These are phyloP conservation scores for Rhodosporidiobolus sp. DNA, from an alignment of 768 basidiomycete genomes.

Conservation along the genomic window DNA sequence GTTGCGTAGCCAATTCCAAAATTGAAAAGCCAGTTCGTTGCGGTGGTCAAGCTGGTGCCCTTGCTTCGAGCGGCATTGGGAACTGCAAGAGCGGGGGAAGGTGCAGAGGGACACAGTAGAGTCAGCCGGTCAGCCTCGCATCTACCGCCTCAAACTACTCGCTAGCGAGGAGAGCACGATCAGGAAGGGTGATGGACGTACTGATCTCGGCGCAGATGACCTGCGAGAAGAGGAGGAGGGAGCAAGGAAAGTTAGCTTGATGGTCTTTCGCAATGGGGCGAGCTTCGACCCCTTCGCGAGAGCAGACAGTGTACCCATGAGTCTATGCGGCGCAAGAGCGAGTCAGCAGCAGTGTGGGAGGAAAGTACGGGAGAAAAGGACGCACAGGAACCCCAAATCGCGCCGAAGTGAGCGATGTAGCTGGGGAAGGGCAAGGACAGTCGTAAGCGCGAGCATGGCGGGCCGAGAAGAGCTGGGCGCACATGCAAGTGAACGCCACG, in stretches of 20 bases:
- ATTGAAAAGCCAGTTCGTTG: constrained; percentile 55
- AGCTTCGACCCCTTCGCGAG: too few relatives aligned
- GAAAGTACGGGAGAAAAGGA: constrained; percentile 40
- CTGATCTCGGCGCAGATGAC: too few relatives aligned
- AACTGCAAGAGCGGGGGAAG: constrained; percentile 60
- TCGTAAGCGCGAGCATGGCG: background rate
- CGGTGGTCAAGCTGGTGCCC: background rate
- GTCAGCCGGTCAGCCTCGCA: too few relatives aligned
- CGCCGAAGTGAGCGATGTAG: constrained; percentile 43
- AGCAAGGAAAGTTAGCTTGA: too few relatives aligned
- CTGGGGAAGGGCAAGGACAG: background rate
- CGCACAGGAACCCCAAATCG: constrained; percentile 70
- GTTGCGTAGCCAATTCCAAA: constrained; percentile 58
- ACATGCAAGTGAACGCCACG: constrained; percentile 34
- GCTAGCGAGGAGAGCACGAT: too few relatives aligned
- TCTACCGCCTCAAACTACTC: too few relatives aligned
- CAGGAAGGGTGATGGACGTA: too few relatives aligned
- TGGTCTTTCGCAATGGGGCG: constrained; percentile 55
- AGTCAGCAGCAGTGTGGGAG: constrained; percentile 53
- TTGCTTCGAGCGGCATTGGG: background rate
- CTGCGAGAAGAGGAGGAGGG: too few relatives aligned
- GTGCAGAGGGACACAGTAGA: constrained; percentile 55
- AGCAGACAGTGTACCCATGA: constrained; percentile 48
- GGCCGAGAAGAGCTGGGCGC: background rate
- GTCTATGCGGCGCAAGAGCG: background rate